Evolutionary conservation across 495 filamentous ascomycete genomes (phyloP), one percentile per base, ranked within the genome.

Genomic region (Neurospora tetrasperma): DNA sequence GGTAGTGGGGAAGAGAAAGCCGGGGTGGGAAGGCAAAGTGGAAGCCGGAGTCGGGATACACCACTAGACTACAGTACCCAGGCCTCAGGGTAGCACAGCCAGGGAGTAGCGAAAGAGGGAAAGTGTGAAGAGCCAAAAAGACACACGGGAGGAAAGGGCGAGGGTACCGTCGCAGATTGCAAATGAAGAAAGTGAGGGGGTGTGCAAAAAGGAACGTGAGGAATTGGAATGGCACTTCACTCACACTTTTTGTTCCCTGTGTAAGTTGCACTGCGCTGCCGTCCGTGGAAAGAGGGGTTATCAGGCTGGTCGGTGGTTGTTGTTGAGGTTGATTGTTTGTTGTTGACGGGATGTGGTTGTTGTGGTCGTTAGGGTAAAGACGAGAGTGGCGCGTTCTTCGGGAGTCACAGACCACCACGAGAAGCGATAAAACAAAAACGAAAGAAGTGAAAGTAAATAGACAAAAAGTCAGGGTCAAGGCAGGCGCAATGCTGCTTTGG

Each of bases 201-300:
- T 42, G 43, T 69, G 59, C 16, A 12, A 72, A 72, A n/a, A 71
- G 10, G 74, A 71, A 71, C 70, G 72, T 73, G 74, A 76, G 72
- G 38, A 72, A 77, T 27, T 71, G 27, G 42, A 75, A 74, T 75
- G 76, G 54, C 54, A 35, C 54, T 14, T 71, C 71, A 78, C 79
- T 77, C 76, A 82, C 80, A 73, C 75, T 72, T 39, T 39, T 42
- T 75, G 42, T 74, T 76, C 72, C 54, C 44, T 71, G 75, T 77
- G 75, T 73, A 77, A 76, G 78, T 80, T 74, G 74, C 74, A 79
- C 78, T 78, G 72, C 71, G 76, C 73, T 74, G 77, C 74, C 75
- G 78, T 79, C 74, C 76, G 75, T 69, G 76, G 75, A 78, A 77
- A 71, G 74, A 79, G 78, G 79, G 78, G 76, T 66, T 78, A 74